Base-by-base conservation (phyloP, 139 green algal genomes). In the Trebouxia sp. region DNA sequence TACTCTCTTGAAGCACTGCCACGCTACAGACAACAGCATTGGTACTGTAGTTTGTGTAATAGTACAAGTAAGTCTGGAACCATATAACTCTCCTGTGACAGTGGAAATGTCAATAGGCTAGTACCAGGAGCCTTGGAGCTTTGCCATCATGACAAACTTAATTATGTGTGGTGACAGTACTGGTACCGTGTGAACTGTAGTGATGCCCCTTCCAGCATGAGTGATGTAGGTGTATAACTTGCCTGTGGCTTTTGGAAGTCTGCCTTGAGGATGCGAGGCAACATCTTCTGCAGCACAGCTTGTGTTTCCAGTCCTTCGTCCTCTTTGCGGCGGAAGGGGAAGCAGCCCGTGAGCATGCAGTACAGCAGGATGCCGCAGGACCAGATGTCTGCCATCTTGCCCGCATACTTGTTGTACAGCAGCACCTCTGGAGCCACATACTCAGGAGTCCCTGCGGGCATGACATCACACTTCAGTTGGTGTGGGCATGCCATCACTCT, bases 341-440 rank as follows among this genome's bases (percentile, higher is more conserved):
- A 80, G 39, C 43, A 45, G 76, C 81, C 81, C 7, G 75, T 82
- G 17, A 86, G 56, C 78, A 86, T 67, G 45, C 67, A 55, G 47
- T 83, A 86, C 48, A 86, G 83, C 70, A 86, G 32, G 17, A 86
- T 82, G 24, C 83, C 83, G 20, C 42, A 70, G 35, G 47, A 76
- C 83, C 83, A 86, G 55, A 86, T 77, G 78, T 86, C 83, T 32
- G 83, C 78, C 41, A 51, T 50, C 78, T 83, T 83, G 69, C 69
- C 69, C 20, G 42, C 69, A 39, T 77, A 77, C 45, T 45, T 65
- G 28, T 79, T 51, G 35, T 69, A 55, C 70, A 79, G 58, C 69
- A 86, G 70, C 38, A 86, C 42, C 70, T 86, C 83, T 17, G 83
- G 83, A 12, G 83, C 77, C 10, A 86, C 74, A 58, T 83, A 86